Base-by-base conservation (phyloP, 768 basidiomycete species). In the Hysterangium stoloniferum region DNA sequence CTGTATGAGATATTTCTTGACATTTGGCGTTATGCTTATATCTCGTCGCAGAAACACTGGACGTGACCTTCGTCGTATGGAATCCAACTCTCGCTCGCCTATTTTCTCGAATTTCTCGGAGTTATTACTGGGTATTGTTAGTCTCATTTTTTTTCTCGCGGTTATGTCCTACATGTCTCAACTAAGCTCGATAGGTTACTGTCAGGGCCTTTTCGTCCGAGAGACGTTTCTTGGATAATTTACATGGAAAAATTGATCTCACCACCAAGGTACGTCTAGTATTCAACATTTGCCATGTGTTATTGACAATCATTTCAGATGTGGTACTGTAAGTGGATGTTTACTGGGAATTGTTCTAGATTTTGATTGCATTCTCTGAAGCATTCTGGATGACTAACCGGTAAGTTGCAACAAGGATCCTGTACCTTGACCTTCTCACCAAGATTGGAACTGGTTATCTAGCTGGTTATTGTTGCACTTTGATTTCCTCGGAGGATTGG, bases 141-240 rank as follows among this genome's bases (percentile, higher is more conserved):
- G 51, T 33, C 29, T 6, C 41, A 22, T 42, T 38, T 24, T 48
- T 28, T 43, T 43, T n/a, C 15, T 12, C 22, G 15, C 41, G 20
- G 24, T 15, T 15, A 20, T 45, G 35, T 4, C 29, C 48, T 36
- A 41, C n/a, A 31, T 35, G 33, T 32, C 20, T 19, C 53, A 49
- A 48, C 62, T 61, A 44, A 60, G 61, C 38, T 11, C 12, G 17
- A 7, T 24, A 49, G 71, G 71, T 92, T n/a, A 92, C 91, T 4
- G 86, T 95, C 35, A 78, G 93, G 51, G 93, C 93, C 0, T 97
- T 95, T 68, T 83, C 86, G 0, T 84, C 81, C 0, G 91, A 95
- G 61, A 68, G 68, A 34, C 69, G 78, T 4, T 95, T 97, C 73
- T 68, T 93, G 57, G 76, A 86, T 48, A 76, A 75, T 52, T 67